These are phyloP conservation scores for Allium fistulosum DNA, from an alignment of 106 monocot genomes.

Conservation along the genomic window DNA sequence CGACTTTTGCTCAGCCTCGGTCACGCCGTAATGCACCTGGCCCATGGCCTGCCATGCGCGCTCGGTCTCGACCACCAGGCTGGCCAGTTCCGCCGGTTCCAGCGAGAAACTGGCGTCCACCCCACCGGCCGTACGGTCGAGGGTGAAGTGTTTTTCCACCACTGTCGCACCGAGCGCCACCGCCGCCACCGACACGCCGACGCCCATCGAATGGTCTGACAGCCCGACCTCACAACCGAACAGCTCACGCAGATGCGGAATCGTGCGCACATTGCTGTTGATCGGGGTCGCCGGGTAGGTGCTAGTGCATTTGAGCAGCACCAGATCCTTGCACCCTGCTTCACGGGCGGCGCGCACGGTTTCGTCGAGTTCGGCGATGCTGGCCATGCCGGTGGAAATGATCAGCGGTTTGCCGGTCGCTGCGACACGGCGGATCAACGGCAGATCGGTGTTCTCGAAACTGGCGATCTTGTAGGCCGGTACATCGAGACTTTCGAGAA, in stretches of 20 bases:
- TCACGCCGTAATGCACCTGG: no score
- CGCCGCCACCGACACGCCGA: not conserved
- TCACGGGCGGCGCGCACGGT: not conserved
- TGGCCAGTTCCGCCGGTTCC: no score
- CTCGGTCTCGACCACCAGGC: no score
- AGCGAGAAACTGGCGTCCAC: no score
- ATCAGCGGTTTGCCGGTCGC: not conserved
- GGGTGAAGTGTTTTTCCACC: not conserved
- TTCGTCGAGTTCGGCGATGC: not conserved
- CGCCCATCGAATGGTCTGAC: not conserved
- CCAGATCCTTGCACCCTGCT: not conserved
- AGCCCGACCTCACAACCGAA: not conserved
- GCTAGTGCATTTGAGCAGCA: not conserved
- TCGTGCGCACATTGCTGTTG: not conserved
- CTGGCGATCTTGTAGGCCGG: not conserved
- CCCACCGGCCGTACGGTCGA: not conserved
- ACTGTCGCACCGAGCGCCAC: not conserved
- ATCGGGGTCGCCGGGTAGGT: not conserved
- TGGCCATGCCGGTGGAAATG: not conserved
- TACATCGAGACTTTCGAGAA: not conserved
- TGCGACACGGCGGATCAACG: not conserved
- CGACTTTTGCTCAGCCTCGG: no score
- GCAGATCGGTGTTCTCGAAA: not conserved
- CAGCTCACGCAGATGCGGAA: not conserved
- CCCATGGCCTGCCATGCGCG: no score